Evolutionary conservation across 441 rosid genomes (phyloP), one percentile per base, ranked within the genome.

Genomic region (Bruguiera hainesii): DNA sequence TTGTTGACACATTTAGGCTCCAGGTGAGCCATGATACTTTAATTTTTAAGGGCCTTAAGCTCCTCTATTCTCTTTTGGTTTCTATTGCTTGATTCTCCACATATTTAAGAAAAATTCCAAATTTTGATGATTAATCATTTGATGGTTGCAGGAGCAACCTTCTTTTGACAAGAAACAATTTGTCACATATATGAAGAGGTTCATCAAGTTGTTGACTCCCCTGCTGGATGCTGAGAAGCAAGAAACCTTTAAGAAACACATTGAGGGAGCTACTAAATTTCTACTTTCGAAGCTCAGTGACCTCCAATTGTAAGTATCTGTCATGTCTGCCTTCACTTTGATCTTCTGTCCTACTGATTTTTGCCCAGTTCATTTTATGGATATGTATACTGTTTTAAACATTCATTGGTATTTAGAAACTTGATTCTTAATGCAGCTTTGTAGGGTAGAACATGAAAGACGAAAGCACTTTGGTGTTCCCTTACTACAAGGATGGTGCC

Each of bases 401-500:
- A 11, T 39, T 39, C 6, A 25, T 3, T 50, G 29, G 1, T 11
- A n/a, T 31, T 6, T 48, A 63, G 2, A 8, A 20, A 15, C 13
- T 5, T 10, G 16, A 2, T 23, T 23, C 56, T 6, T 9, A 16
- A 13, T 65, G 65, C 84, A 96, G 99, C 79, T 96, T 96, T 52
- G 91, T 96, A 28, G 99, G 99, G 7, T 97, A 96, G 83, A 86
- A 96, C 75, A 90, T 93, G 98, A 76, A 73, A 1, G 97, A 90
- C 68, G 97, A 96, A 69, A 61, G 78, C 31, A 2, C 57, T 56
- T 5, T 93, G 87, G 99, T 96, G 56, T 80, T 96, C 67, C 97
- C 99, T 61, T 89, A 91, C 87, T 96, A 93, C 89, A 93, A 86
- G 80, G 99, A 93, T 0, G 99, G 98, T 73, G 93, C 96, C 6